A percentile compares a stretch with the other conserved stretches of the same genome.
Conservation (phyloP, 78 protist species). For the Dictyostelium purpureum region DNA sequence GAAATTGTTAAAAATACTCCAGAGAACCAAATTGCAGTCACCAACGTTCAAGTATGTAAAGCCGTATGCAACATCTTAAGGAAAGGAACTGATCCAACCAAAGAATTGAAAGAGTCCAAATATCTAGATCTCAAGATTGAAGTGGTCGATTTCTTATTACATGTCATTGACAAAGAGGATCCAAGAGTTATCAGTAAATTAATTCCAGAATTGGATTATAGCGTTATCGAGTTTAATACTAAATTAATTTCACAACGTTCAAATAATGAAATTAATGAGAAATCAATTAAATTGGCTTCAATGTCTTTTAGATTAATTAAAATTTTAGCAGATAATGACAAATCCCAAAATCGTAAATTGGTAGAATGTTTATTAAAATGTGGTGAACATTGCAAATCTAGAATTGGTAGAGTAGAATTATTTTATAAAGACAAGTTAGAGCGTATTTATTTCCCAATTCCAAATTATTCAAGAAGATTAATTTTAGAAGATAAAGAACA, state of each 20-base stretch:
- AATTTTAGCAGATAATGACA: conserved; percentile 65
- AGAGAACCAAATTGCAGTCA: conserved; percentile 57
- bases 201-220: conserved; percentile 62
- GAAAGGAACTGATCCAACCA: not conserved
- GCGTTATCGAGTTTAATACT: conserved; percentile 60
- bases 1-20: conserved; percentile 70
- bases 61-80: conserved; percentile 48
- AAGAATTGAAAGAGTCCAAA: not conserved
- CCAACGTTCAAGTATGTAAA: conserved; percentile 71
- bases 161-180: conserved; percentile 61
- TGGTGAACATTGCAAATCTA: conserved; percentile 76
- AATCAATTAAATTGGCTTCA: conserved; percentile 68
- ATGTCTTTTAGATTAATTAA: conserved; percentile 74
- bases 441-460: conserved; percentile 81
- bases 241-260: not conserved
- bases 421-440: conserved; percentile 47
- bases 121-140: conserved; percentile 65
- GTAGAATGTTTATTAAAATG: conserved; percentile 48
- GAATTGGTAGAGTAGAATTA: conserved; percentile 80
- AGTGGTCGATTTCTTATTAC: conserved; percentile 60
- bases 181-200: conserved; percentile 43
- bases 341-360: conserved; percentile 51
- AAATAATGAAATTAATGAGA: conserved; percentile 24
- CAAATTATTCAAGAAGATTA: conserved; percentile 31
- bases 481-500: conserved; percentile 50